Evolutionary conservation across 768 basidiomycete species (phyloP).

Genomic region (Boletus sp.): DNA sequence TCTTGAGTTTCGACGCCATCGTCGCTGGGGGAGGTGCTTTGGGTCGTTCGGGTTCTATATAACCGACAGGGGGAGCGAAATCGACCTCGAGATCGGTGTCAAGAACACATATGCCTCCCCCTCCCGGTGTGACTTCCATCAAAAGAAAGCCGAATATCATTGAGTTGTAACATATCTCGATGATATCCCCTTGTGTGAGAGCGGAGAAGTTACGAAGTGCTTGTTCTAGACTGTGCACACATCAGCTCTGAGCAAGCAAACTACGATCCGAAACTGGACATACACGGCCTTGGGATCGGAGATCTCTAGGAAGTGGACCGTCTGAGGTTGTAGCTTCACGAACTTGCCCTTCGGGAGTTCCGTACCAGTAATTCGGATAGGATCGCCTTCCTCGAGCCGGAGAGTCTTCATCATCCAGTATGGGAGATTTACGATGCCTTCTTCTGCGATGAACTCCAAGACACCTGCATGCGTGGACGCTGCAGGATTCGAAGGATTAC

Average conservation of each 20-base stretch:
- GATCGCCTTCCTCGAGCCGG: slow-evolving; percentile 90
- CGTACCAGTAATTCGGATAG: slow-evolving; percentile 87
- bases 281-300: slow-evolving; percentile 98
- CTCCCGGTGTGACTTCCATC: slow-evolving; percentile 89
- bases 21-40: slow-evolving; percentile 80
- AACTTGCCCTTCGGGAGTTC: slow-evolving; percentile 90
- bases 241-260: background rate
- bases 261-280: slow-evolving; percentile 31
- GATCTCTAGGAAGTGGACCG: slow-evolving; percentile 92
- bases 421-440: slow-evolving; percentile 92
- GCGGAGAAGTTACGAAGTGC: slow-evolving; percentile 90
- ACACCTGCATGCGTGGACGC: slow-evolving; percentile 95
- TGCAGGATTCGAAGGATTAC: slow-evolving; percentile 81
- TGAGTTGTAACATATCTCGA: slow-evolving; percentile 96
- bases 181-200: slow-evolving; percentile 93
- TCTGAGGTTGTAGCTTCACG: slow-evolving; percentile 96
- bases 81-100: slow-evolving; percentile 99
- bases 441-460: slow-evolving; percentile 97
- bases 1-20: slow-evolving; percentile 97
- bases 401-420: slow-evolving; percentile 99
- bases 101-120: slow-evolving; percentile 82
- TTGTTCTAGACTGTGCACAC: slow-evolving; percentile 74
- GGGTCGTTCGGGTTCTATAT: slow-evolving; percentile 89
- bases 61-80: slow-evolving; percentile 90
- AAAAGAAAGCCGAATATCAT: slow-evolving; percentile 94